Evolutionary conservation across 2,329 filamentous ascomycete genomes (phyloP).

Genomic region (Microsporum ferrugineum): DNA sequence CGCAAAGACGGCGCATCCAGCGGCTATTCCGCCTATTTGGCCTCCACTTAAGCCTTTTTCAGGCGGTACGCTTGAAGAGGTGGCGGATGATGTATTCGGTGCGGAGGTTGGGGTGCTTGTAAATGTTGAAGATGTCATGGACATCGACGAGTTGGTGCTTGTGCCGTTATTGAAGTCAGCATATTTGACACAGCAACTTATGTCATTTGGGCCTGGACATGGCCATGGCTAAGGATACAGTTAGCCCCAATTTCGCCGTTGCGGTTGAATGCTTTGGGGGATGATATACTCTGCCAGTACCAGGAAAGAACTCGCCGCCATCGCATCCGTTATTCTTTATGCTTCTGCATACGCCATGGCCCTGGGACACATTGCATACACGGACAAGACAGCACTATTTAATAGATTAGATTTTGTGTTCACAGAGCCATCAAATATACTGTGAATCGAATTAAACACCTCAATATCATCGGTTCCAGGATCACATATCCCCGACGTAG

Average conservation of each 20-base stretch:
- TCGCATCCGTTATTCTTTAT: background rate
- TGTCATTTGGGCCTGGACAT: background rate
- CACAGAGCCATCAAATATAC: background rate
- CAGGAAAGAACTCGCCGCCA: background rate
- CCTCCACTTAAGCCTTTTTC: slow-evolving; percentile 50
- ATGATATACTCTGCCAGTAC: background rate
- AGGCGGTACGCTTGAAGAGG: background rate
- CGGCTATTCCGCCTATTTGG: slow-evolving; percentile 71
- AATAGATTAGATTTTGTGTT: background rate
- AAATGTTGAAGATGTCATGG: background rate
- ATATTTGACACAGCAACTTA: slow-evolving; percentile 3
- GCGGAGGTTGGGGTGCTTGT: background rate
- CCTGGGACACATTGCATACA: background rate
- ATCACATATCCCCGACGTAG: background rate
- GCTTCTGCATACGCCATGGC: background rate
- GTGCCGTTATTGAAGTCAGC: slow-evolving; percentile 1
- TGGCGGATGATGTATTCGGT: background rate
- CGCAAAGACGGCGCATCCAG: slow-evolving; percentile 64
- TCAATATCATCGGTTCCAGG: background rate
- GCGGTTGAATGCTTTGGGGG: background rate
- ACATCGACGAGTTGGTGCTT: background rate
- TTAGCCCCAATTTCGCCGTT: background rate
- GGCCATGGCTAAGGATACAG: background rate
- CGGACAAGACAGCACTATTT: slow-evolving; percentile 2
- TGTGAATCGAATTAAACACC: background rate